phyloP scores from a whole-genome alignment of 2,329 filamentous ascomycete species.

The Chrysosporium keratinophilum region DNA sequence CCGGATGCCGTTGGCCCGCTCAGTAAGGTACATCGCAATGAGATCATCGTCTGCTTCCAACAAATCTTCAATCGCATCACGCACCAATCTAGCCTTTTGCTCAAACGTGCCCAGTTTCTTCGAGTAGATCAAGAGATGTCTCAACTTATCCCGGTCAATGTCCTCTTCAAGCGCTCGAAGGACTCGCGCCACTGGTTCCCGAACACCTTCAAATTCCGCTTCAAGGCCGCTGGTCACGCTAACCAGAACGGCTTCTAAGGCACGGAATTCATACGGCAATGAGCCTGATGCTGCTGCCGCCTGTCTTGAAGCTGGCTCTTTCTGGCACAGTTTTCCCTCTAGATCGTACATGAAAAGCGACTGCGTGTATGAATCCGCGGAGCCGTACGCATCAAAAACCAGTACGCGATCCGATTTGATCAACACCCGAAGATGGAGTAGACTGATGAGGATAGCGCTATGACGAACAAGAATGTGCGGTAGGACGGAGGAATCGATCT shows the following conservation, averaged over 20 bases:
- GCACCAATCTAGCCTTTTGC: slow-evolving; percentile 86
- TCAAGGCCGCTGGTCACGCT: slow-evolving; percentile 87
- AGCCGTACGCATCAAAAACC: slow-evolving; percentile 92
- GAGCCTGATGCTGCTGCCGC: slow-evolving; percentile 41
- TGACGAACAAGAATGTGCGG: slow-evolving; percentile 92
- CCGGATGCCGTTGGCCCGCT: slow-evolving; percentile 64
- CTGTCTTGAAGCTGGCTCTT: slow-evolving; percentile 41
- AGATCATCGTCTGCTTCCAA: slow-evolving; percentile 94
- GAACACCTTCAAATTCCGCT: slow-evolving; percentile 85
- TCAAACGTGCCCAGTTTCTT: slow-evolving; percentile 96
- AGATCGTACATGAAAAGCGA: slow-evolving; percentile 97
- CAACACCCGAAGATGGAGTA: slow-evolving; percentile 89
- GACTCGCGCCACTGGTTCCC: slow-evolving; percentile 82
- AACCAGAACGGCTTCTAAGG: slow-evolving; percentile 86
- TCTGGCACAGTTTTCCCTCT: slow-evolving; percentile 82
- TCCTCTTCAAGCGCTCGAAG: slow-evolving; percentile 88
- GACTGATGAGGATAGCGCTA: slow-evolving; percentile 85
- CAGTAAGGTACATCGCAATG: slow-evolving; percentile 87
- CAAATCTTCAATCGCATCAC: slow-evolving; percentile 89
- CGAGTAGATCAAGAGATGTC: slow-evolving; percentile 81
- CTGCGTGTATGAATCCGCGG: slow-evolving; percentile 86
- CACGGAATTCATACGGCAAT: slow-evolving; percentile 90
- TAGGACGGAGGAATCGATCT: slow-evolving; percentile 92
- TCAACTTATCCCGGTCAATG: slow-evolving; percentile 86
- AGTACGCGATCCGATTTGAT: slow-evolving; percentile 92